Percentiles rank a stretch among this genome's conserved stretches.
Conservation (phyloP, 108 stramenopile species). For the Chaetoceros muelleri region DNA sequence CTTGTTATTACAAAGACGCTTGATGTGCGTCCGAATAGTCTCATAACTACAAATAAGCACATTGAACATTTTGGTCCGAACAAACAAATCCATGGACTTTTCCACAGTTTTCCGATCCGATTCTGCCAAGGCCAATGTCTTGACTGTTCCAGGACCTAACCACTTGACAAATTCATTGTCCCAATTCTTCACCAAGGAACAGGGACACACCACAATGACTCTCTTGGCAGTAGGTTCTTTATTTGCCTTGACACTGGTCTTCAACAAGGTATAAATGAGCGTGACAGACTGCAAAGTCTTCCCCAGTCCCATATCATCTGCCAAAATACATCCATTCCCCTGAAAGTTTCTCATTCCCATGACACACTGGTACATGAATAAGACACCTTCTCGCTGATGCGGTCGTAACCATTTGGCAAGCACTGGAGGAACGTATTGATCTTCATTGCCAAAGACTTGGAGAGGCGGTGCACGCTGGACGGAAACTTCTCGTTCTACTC, state of each 20-base stretch:
- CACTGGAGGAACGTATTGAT: conserved; percentile 81
- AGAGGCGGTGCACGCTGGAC: conserved; percentile 37
- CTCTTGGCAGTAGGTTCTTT: conserved; percentile 79
- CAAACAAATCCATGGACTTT: conserved; percentile 74
- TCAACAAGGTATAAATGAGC: conserved; percentile 91
- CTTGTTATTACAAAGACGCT: conserved; percentile 54
- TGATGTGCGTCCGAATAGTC: conserved; percentile 86
- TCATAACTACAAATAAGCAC: conserved; percentile 91
- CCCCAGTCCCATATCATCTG: conserved; percentile 85
- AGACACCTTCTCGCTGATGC: conserved; percentile 96
- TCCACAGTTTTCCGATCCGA: conserved; percentile 74
- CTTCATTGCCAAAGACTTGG: conserved; percentile 42
- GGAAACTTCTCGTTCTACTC: conserved; percentile 67
- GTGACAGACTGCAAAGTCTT: conserved; percentile 91
- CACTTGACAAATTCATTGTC: conserved; percentile 97
- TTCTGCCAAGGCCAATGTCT: conserved; percentile 79
- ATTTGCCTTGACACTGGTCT: conserved; percentile 76
- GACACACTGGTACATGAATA: conserved; percentile 96
- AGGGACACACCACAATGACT: conserved; percentile 92
- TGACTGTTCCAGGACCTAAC: conserved; percentile 76
- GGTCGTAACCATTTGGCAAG: conserved; percentile 94
- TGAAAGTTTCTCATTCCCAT: conserved; percentile 81
- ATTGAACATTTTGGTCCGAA: conserved; percentile 65
- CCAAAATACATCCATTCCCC: conserved; percentile 89
- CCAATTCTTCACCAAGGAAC: conserved; percentile 97